A percentile compares a stretch with the other conserved stretches of the same genome.
phyloP scores from a whole-genome alignment of 495 filamentous ascomycete genomes.

The Tuber umbilicatum region DNA sequence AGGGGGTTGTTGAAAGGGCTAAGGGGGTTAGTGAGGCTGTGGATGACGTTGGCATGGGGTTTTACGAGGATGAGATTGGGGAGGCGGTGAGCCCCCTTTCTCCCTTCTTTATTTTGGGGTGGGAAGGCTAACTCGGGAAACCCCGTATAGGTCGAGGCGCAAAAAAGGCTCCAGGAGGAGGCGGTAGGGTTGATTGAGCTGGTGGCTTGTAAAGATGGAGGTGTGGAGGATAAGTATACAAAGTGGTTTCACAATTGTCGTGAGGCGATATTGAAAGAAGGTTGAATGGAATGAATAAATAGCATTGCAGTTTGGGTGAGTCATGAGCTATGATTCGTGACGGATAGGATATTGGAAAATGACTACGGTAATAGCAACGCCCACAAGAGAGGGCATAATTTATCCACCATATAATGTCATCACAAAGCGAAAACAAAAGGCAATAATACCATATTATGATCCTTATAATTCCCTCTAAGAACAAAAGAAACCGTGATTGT shows the following conservation, averaged over 20 bases:
- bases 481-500: background rate
- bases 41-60: conserved; percentile 40
- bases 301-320: background rate
- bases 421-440: background rate
- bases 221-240: conserved; percentile 33
- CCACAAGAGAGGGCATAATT: background rate
- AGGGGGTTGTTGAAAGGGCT: conserved; percentile 24
- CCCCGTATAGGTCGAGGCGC: conserved; percentile 15
- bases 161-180: conserved; percentile 23
- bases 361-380: background rate
- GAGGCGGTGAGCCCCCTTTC: conserved; percentile 23
- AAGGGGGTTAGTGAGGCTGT: conserved; percentile 27
- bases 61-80: conserved; percentile 34
- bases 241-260: conserved; percentile 35
- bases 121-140: conserved; percentile 1
- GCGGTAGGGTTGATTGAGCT: conserved; percentile 27
- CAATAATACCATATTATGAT: background rate
- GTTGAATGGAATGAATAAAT: background rate
- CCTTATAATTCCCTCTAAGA: background rate
- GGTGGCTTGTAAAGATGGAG: conserved; percentile 15
- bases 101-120: background rate
- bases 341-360: background rate
- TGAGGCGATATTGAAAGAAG: conserved; percentile 24
- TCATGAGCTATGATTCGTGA: background rate
- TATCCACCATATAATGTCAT: background rate